phyloP scores from a whole-genome alignment of 2,329 filamentous ascomycete species.

The Teratosphaeria viscida region DNA sequence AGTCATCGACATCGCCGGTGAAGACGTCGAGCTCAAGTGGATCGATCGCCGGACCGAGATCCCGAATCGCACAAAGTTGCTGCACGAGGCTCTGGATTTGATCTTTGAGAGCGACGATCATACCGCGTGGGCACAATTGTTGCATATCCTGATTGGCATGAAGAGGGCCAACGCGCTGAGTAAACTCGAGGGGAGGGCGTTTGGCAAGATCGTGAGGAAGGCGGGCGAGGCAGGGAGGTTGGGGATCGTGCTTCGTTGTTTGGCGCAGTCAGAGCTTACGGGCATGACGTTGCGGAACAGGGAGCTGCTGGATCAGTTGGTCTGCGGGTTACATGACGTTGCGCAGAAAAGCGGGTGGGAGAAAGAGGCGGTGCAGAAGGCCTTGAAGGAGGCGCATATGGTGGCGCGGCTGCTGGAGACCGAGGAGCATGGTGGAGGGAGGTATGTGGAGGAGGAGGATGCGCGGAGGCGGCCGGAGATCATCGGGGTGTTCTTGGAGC shows the following conservation, averaged over 20 bases:
- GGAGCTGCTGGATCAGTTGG: slow-evolving; percentile 23
- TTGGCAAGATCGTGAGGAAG: slow-evolving; percentile 26
- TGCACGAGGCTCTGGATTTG: slow-evolving; percentile 21
- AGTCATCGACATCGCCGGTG: slow-evolving; percentile 31
- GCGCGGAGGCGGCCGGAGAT: slow-evolving; percentile 26
- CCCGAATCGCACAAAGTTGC: slow-evolving; percentile 18
- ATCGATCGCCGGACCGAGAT: slow-evolving; percentile 23
- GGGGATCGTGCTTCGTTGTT: slow-evolving; percentile 21
- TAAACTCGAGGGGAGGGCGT: slow-evolving; percentile 8
- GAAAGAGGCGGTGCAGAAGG: slow-evolving; percentile 27
- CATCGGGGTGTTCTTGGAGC: slow-evolving; percentile 33
- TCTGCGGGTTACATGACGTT: slow-evolving; percentile 26
- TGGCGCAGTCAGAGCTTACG: slow-evolving; percentile 23
- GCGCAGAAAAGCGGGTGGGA: slow-evolving; percentile 28
- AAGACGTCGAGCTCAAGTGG: slow-evolving; percentile 27
- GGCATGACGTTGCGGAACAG: slow-evolving; percentile 24
- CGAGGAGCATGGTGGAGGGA: slow-evolving; percentile 27
- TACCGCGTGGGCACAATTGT: slow-evolving; percentile 28
- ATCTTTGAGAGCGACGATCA: slow-evolving; percentile 14
- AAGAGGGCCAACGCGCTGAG: slow-evolving; percentile 11
- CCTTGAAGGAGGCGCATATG: slow-evolving; percentile 29
- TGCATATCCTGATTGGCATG: slow-evolving; percentile 24
- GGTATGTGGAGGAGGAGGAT: slow-evolving; percentile 15
- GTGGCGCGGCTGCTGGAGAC: slow-evolving; percentile 33
- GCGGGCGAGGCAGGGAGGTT: slow-evolving; percentile 20